Conservation (phyloP, 1,139 yeast species). For the Suhomyces wounanorum region DNA sequence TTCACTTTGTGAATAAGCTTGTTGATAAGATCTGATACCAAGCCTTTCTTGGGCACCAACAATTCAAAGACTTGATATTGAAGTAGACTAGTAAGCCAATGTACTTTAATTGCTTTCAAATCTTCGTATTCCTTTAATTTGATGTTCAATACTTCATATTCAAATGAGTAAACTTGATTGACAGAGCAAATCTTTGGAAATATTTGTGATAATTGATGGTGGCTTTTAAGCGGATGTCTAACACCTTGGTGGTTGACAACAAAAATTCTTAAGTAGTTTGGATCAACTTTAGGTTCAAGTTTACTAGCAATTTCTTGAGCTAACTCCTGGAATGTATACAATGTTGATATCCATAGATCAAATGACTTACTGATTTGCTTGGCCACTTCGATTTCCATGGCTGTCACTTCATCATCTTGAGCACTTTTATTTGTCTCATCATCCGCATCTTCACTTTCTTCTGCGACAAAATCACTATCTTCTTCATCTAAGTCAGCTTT, state of each 20-base stretch:
- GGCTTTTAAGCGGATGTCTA: constrained; percentile 49
- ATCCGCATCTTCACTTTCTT: constrained; percentile 15
- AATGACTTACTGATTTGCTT: constrained; percentile 34
- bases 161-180: constrained; percentile 51
- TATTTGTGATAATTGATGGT: constrained; percentile 43
- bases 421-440: constrained; percentile 15
- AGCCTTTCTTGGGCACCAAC: constrained; percentile 62
- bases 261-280: constrained; percentile 65
- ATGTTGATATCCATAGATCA: constrained; percentile 71
- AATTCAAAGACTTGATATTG: constrained; percentile 72
- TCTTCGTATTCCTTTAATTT: constrained; percentile 77
- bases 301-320: constrained; percentile 58
- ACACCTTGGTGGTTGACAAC: constrained; percentile 58
- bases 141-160: constrained; percentile 76
- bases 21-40: constrained; percentile 56
- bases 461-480: constrained; percentile 45
- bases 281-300: constrained; percentile 51
- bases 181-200: constrained; percentile 53
- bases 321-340: constrained; percentile 58
- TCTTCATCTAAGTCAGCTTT: constrained; percentile 47
- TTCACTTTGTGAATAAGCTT: constrained; percentile 59
- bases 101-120: constrained; percentile 62
- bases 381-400: constrained; percentile 20
- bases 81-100: constrained; percentile 63
- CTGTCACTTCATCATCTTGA: constrained; percentile 13